Percentiles rank a stretch among this genome's conserved stretches.
These are phyloP conservation scores for Pochonia chlamydosporia DNA, from an alignment of 2,329 filamentous ascomycete genomes.

Conservation along the genomic window DNA sequence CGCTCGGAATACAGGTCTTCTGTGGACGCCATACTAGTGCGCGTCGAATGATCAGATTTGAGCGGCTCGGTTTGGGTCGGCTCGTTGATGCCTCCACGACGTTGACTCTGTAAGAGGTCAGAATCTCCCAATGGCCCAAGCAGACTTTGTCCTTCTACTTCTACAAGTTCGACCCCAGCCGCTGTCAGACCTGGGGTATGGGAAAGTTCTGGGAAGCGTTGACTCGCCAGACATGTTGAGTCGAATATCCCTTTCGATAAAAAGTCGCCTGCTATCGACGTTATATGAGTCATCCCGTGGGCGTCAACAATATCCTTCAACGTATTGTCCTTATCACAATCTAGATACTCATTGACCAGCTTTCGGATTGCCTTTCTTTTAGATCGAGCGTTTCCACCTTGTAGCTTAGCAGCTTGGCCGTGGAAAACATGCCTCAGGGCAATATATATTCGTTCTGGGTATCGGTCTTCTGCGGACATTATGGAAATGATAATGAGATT, in stretches of 20 bases:
- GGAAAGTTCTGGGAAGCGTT: not conserved
- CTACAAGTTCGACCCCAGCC: not conserved
- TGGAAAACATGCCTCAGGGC: not conserved
- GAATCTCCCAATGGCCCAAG: not conserved
- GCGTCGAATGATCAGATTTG: not conserved
- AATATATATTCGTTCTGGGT: not conserved
- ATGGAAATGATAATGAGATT: not conserved
- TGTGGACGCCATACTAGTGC: not conserved
- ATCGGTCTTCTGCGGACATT: not conserved
- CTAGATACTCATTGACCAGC: not conserved
- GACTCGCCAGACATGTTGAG: not conserved
- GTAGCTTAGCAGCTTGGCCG: not conserved
- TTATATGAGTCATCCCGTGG: not conserved
- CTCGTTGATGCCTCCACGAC: not conserved
- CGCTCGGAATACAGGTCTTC: not conserved
- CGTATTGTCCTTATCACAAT: not conserved
- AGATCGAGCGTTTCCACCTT: not conserved
- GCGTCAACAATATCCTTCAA: not conserved
- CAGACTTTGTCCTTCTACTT: not conserved
- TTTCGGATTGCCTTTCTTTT: not conserved
- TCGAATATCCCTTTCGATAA: not conserved
- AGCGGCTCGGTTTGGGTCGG: not conserved
- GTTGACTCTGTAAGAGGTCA: not conserved
- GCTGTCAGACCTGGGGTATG: no score
- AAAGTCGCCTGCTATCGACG: not conserved